Evolutionary conservation across 2,329 filamentous ascomycete species (phyloP), one percentile per base, ranked within the genome.

Genomic region (Alternaria arborescens): DNA sequence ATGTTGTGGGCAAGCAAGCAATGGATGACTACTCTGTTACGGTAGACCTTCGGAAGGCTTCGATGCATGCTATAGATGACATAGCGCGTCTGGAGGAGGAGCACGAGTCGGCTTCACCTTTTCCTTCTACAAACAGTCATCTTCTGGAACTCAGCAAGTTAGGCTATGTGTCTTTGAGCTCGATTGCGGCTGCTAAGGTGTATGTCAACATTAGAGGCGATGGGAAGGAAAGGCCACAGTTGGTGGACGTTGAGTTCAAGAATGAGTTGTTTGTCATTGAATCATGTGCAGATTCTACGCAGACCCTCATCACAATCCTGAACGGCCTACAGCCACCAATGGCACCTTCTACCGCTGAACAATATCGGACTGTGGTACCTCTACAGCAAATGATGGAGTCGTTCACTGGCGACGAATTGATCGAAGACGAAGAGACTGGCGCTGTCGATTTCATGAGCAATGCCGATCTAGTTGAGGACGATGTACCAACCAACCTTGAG

Each of bases 281-380:
- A 78, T 96, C 94, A 1, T 99, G 96, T 72, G 95, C 95, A 30
- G 95, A 99, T 78, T 99, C 95, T 2, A 98, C 93, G 0, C 93
- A 97, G 76, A 99, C 95, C 0, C 84, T 99, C 14, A 90, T 97
- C 53, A 85, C 87, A 2, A 85, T 97, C 42, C 81, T 94, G 16
- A 92, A 91, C 71, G 93, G 91, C 0, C 83, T 99, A 5, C 88
- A 89, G 38, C 95, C 94, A 5, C 94, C 95, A 1, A 89, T 88
- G 8, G 90, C 93, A 0, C 93, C 94, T 1, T 94, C 87, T 71
- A 92, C 90, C 62, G 89, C 91, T 68, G 87, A 89, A 66, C 95
- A 95, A 74, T 99, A 97, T 77, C 87, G 92, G 36, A 97, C 94
- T 0, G 86, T 97, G 4, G 88, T 97, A 61, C 93, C 93, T 0